These are phyloP conservation scores for Astrothelium subdiscretum DNA, from an alignment of 495 filamentous ascomycete genomes.

Conservation along the genomic window DNA sequence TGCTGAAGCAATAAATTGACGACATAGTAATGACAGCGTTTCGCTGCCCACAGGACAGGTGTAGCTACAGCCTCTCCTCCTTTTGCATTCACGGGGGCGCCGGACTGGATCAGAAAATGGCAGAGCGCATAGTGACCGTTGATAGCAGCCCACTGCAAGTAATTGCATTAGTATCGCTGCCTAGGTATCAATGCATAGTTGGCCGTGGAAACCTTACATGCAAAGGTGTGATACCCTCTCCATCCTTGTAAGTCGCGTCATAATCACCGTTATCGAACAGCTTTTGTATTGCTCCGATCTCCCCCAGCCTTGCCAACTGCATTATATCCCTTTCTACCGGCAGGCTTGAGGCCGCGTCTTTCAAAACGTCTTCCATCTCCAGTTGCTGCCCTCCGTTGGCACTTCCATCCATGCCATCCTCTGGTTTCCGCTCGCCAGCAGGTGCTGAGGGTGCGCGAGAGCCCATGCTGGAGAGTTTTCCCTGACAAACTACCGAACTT, in stretches of 20 bases:
- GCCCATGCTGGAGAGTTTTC: not conserved
- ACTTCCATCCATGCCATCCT: not conserved
- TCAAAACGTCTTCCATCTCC: slow-evolving; percentile 8
- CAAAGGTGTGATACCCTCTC: slow-evolving; percentile 85
- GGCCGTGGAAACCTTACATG: slow-evolving; percentile 53
- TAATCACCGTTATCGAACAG: slow-evolving; percentile 73
- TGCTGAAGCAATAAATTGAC: slow-evolving; percentile 70
- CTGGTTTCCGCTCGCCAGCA: not conserved
- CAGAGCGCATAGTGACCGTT: slow-evolving; percentile 96
- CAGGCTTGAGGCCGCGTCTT: slow-evolving; percentile 30
- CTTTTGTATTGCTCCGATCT: slow-evolving; percentile 75
- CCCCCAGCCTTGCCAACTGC: slow-evolving; percentile 84
- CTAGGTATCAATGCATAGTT: slow-evolving; percentile 2
- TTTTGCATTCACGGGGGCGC: slow-evolving; percentile 86
- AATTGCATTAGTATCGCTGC: slow-evolving; percentile 19
- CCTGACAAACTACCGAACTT: not conserved
- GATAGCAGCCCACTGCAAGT: slow-evolving; percentile 86
- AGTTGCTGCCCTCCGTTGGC: not conserved
- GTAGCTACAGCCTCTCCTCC: slow-evolving; percentile 90
- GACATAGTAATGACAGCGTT: slow-evolving; percentile 81
- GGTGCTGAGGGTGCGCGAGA: not conserved
- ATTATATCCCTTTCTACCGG: slow-evolving; percentile 78
- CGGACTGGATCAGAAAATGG: slow-evolving; percentile 81
- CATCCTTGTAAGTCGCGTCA: slow-evolving; percentile 70
- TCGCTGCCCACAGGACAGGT: slow-evolving; percentile 92